A percentile compares a stretch with the other conserved stretches of the same genome.
Conservation (phyloP, 768 basidiomycete species). For the Phaffia tasmanica region DNA sequence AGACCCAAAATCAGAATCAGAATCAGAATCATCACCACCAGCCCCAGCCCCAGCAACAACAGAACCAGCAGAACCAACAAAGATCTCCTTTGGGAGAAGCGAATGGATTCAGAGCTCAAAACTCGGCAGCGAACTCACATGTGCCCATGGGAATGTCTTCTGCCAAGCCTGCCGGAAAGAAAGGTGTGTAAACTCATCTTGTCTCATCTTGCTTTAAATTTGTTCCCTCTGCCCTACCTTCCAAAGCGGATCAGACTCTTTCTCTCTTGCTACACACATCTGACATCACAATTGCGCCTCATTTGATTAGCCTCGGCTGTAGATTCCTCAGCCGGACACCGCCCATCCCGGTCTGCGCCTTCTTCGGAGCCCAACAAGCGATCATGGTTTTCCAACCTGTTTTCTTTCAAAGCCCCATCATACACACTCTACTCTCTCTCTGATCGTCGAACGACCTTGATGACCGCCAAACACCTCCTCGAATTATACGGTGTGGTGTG, state of each 20-base stretch:
- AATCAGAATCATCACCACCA: slow-evolving; percentile 8
- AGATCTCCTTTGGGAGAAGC: slow-evolving; percentile 11
- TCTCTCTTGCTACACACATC: too few species aligned
- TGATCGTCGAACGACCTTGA: slow-evolving; percentile 50
- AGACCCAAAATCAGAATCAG: slow-evolving; percentile 8
- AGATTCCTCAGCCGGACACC: not conserved
- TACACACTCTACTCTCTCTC: slow-evolving; percentile 40
- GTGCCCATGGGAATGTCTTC: slow-evolving; percentile 50
- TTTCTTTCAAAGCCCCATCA: slow-evolving; percentile 61
- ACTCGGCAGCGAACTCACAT: slow-evolving; percentile 34
- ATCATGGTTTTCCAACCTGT: slow-evolving; percentile 77
- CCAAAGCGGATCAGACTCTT: too few species aligned
- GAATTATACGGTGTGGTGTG: slow-evolving; percentile 54
- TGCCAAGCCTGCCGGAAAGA: slow-evolving; percentile 2
- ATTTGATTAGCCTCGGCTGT: not conserved
- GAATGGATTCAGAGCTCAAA: slow-evolving; percentile 21
- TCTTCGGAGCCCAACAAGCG: slow-evolving; percentile 44
- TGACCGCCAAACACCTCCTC: slow-evolving; percentile 62
- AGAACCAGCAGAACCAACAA: slow-evolving; percentile 6
- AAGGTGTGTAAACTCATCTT: slow-evolving; percentile 10
- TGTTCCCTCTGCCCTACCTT: too few species aligned
- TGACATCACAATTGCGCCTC: too few species aligned
- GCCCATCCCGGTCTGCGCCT: not conserved
- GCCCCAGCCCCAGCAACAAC: slow-evolving; percentile 1
- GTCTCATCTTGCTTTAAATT: not conserved